Base-by-base conservation (phyloP, 179 eudicot genomes). In the Carnegiea gigantea region DNA sequence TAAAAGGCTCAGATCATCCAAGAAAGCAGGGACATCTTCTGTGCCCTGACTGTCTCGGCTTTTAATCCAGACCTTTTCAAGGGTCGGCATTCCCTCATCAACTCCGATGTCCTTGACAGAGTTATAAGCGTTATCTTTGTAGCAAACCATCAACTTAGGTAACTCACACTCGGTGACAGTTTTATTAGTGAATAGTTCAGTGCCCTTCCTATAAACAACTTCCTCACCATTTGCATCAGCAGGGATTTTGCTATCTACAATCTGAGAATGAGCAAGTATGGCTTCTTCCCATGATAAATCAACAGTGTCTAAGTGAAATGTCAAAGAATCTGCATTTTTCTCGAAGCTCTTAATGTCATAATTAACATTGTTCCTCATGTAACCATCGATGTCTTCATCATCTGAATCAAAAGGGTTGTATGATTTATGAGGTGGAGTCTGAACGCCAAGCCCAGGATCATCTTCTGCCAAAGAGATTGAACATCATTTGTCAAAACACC, bases 91-190 rank as follows among this genome's bases (percentile, higher is more conserved):
- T 38, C 92, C 30, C 30, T 28, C 30, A 28, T 28, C 30, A 28
- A 28, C 30, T 28, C 30, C 30, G 30, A 28, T 28, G 30, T 28
- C 30, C 30, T 28, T 28, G 30, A 28, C 1, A 28, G 30, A 0
- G 30, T 28, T 28, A 28, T 28, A 28, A 28, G 30, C 30, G 30
- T 1, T 28, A 28, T 28, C 30, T 28, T 28, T 28, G 30, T 28
- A 28, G 30, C 30, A 28, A 28, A 28, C 30, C 30, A 28, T 28
- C 30, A 28, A 28, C 30, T 28, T 28, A 1, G 95, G 94, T 78
- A 87, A 72, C 78, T 90, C 90, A 82, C 89, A 89, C 59, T 91
- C 92, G 76, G 84, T 68, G n/a, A 90, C 86, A 70, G 83, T 85
- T 78, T 90, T 90, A 80, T 91, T 92, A 30, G 91, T 85, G 67